These are phyloP conservation scores for Fusarium setosum DNA, from an alignment of 2,329 filamentous ascomycete genomes.

Conservation along the genomic window DNA sequence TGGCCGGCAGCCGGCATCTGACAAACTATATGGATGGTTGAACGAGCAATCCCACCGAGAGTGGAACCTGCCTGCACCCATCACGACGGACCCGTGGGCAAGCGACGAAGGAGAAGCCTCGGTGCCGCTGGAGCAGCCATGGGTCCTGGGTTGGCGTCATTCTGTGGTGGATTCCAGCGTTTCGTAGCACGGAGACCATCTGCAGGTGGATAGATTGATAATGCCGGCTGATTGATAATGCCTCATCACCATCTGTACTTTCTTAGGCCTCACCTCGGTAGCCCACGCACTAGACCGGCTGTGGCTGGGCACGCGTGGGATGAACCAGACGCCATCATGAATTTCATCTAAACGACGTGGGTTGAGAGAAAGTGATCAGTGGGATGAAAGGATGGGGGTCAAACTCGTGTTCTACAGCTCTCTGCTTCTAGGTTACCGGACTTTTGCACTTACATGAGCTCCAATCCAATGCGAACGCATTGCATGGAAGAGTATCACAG, in stretches of 20 bases:
- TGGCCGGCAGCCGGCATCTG: background rate
- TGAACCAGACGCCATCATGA: background rate
- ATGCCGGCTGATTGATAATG: constrained; percentile 41
- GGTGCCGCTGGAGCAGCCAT: constrained; percentile 13
- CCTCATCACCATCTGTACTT: constrained; percentile 29
- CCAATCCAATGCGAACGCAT: no score
- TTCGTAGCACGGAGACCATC: constrained; percentile 20
- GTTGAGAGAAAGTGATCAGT: constrained; percentile 4
- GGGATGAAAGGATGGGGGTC: background rate
- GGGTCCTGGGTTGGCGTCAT: constrained; percentile 30
- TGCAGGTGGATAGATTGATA: constrained; percentile 38
- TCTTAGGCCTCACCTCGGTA: constrained; percentile 5
- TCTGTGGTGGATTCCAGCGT: constrained; percentile 23
- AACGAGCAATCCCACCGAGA: constrained; percentile 6
- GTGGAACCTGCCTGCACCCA: constrained; percentile 14
- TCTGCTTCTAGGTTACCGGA: no score
- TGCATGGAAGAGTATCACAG: no score
- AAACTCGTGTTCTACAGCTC: background rate
- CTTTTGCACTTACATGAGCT: background rate
- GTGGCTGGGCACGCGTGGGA: background rate
- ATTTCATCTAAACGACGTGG: background rate
- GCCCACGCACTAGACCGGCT: background rate
- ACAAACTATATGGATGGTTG: constrained; percentile 3
- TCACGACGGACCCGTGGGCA: background rate
- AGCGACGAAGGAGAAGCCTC: constrained; percentile 10